phyloP scores from a whole-genome alignment of 306 rosid species.

The Hippophae tibetana region DNA sequence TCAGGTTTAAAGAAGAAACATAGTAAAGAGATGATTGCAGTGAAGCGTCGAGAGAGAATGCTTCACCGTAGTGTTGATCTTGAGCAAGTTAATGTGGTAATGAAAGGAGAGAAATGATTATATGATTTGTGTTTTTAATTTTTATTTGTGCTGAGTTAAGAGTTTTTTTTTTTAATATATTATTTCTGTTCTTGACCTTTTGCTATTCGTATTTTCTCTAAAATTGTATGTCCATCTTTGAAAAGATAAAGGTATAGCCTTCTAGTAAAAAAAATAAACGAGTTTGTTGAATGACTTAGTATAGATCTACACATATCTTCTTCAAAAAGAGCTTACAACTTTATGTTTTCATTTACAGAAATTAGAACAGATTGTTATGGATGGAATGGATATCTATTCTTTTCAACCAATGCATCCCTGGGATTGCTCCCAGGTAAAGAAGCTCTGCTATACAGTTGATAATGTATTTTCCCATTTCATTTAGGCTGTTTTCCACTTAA shows the following conservation, averaged over 20 bases:
- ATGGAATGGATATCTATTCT: constrained; percentile 58
- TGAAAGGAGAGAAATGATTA: background rate
- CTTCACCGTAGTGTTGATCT: constrained; percentile 68
- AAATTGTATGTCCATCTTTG: no score
- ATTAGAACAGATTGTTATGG: constrained; percentile 65
- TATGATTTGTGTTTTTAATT: no score
- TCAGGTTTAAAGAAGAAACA: constrained; percentile 78
- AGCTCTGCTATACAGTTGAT: constrained; percentile 2
- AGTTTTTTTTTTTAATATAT: no score
- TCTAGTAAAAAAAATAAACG: background rate
- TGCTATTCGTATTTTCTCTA: no score
- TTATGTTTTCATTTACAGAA: constrained; percentile 34
- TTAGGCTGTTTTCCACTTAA: background rate
- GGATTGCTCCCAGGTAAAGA: constrained; percentile 76
- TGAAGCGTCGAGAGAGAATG: constrained; percentile 71
- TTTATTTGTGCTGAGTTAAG: no score
- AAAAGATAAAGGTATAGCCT: background rate
- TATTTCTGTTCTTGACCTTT: no score
- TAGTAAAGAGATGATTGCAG: constrained; percentile 59
- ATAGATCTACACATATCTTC: background rate
- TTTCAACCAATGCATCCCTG: constrained; percentile 84
- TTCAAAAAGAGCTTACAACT: background rate
- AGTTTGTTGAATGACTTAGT: background rate
- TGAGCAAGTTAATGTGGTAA: constrained; percentile 59
- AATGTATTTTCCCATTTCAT: constrained; percentile 3